These are phyloP conservation scores for Xerocomus minutiporus DNA, from an alignment of 1,284 basidiomycete genomes.

Conservation along the genomic window DNA sequence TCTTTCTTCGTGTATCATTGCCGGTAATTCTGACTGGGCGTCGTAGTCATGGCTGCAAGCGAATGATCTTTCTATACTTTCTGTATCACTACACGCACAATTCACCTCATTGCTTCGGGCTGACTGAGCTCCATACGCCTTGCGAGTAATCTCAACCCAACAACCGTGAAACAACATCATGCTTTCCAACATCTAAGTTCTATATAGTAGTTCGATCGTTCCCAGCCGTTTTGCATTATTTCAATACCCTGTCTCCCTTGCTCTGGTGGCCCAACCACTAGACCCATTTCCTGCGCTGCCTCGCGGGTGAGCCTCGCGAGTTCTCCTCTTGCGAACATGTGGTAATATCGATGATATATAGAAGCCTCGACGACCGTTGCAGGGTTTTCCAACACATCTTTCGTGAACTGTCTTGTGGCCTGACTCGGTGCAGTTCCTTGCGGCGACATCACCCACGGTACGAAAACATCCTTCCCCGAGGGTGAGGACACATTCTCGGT, in stretches of 20 bases:
- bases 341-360: slow-evolving; percentile 86
- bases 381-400: background rate
- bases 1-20: background rate
- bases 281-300: slow-evolving; percentile 58
- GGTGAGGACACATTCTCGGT: background rate
- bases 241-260: slow-evolving; percentile 44
- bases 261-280: slow-evolving; percentile 43
- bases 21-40: slow-evolving; percentile 50
- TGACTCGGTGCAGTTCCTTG: slow-evolving; percentile 19
- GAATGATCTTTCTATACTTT: slow-evolving; percentile 24
- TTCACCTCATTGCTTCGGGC: slow-evolving; percentile 15
- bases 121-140: background rate
- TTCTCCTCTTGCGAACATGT: slow-evolving; percentile 85
- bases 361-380: slow-evolving; percentile 6
- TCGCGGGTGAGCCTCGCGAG: slow-evolving; percentile 55
- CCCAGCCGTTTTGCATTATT: slow-evolving; percentile 78
- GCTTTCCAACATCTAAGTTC: slow-evolving; percentile 61
- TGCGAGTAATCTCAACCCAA: background rate
- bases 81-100: slow-evolving; percentile 29
- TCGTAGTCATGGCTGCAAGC: slow-evolving; percentile 34
- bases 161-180: slow-evolving; percentile 16
- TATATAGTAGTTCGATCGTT: slow-evolving; percentile 79
- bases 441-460: slow-evolving; percentile 60
- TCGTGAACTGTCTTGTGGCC: slow-evolving; percentile 9
- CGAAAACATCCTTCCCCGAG: slow-evolving; percentile 60